Evolutionary conservation across 1,284 basidiomycete genomes (phyloP).

Genomic region (Bjerkandera adusta): DNA sequence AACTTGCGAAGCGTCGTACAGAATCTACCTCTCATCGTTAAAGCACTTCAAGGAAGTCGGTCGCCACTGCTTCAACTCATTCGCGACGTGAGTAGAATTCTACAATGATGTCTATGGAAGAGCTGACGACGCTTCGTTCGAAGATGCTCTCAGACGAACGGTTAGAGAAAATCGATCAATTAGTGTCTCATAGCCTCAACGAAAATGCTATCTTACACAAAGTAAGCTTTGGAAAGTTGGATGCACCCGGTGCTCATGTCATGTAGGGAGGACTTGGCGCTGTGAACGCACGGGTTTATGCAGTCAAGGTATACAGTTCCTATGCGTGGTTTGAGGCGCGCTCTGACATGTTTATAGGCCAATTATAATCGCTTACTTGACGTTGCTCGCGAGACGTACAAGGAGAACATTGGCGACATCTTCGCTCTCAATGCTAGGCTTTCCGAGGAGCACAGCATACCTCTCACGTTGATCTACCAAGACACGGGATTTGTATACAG

Average conservation of each 20-base stretch:
- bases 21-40: constrained; percentile 58
- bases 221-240: constrained; percentile 38
- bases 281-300: constrained; percentile 78
- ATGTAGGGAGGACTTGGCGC: constrained; percentile 66
- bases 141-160: constrained; percentile 75
- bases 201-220: constrained; percentile 62
- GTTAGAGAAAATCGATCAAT: constrained; percentile 56
- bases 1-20: constrained; percentile 69
- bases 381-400: constrained; percentile 89
- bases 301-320: constrained; percentile 61
- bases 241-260: neutral
- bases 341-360: constrained; percentile 41
- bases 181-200: constrained; percentile 67
- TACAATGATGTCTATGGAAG: neutral
- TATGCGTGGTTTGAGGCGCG: neutral
- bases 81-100: constrained; percentile 43
- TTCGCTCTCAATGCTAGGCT: constrained; percentile 60
- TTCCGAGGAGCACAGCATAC: constrained; percentile 59
- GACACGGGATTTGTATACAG: constrained; percentile 71
- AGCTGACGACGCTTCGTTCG: neutral
- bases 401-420: constrained; percentile 87
- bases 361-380: constrained; percentile 83
- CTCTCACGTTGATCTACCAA: constrained; percentile 66
- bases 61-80: constrained; percentile 65
- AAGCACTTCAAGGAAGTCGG: constrained; percentile 55